A percentile compares a stretch with the other conserved stretches of the same genome.
Conservation (phyloP, 331 rosid genomes). For the Cydonia oblonga region DNA sequence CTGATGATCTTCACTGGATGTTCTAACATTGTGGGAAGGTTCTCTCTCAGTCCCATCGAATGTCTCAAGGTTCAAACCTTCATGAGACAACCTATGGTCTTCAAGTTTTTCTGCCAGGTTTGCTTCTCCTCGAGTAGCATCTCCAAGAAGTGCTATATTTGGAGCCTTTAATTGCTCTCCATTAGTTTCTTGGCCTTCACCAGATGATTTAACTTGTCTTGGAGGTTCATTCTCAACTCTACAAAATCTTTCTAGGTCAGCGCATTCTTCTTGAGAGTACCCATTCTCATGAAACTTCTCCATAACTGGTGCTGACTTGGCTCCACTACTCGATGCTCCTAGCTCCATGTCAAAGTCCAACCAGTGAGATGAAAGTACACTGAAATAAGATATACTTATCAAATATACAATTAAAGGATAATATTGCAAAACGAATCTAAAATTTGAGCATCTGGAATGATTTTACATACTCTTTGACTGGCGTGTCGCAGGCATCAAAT, state of each 20-base stretch:
- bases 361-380: slow-evolving; percentile 24
- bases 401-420: slow-evolving; percentile 1
- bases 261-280: slow-evolving; percentile 22
- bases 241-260: slow-evolving; percentile 5
- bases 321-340: slow-evolving; percentile 18
- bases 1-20: slow-evolving; percentile 18
- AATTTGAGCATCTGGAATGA: background rate
- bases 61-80: slow-evolving; percentile 19
- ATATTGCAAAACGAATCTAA: background rate
- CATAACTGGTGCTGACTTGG: background rate
- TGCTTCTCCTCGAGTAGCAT: slow-evolving; percentile 10
- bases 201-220: slow-evolving; percentile 15
- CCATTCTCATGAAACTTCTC: slow-evolving; percentile 22
- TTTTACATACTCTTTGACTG: slow-evolving; percentile 43
- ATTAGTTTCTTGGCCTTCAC: slow-evolving; percentile 27
- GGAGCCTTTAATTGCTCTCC: slow-evolving; percentile 12
- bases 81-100: slow-evolving; percentile 16
- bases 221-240: slow-evolving; percentile 14
- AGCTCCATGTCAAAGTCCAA: slow-evolving; percentile 33
- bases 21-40: slow-evolving; percentile 12
- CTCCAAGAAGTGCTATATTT: slow-evolving; percentile 5
- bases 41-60: slow-evolving; percentile 20
- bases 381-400: slow-evolving; percentile 24
- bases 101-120: slow-evolving; percentile 12
- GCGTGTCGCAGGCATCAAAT: slow-evolving; percentile 22